These are phyloP conservation scores for Metschnikowia henanensis DNA, from an alignment of 805 yeast genomes.

Conservation along the genomic window DNA sequence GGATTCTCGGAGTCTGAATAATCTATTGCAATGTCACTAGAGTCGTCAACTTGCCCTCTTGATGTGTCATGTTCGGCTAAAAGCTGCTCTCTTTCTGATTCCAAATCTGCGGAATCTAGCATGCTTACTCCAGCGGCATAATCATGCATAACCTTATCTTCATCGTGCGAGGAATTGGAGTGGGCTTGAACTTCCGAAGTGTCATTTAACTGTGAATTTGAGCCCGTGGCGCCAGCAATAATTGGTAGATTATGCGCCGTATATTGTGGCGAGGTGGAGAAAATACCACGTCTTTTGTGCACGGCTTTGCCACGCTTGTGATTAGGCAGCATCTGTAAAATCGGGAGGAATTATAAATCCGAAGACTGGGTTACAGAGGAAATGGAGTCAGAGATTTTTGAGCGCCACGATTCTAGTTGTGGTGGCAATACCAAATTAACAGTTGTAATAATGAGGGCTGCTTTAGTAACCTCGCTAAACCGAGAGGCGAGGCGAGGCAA, in stretches of 20 bases:
- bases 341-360: too few relatives aligned
- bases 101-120: background rate
- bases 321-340: background rate
- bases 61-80: background rate
- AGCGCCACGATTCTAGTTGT: too few relatives aligned
- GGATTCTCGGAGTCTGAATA: background rate
- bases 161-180: background rate
- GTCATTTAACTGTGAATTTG: background rate
- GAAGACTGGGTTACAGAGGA: too few relatives aligned
- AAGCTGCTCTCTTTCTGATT: background rate
- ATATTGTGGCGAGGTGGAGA: background rate
- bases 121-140: slow-evolving; percentile 1
- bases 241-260: background rate
- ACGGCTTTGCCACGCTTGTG: background rate
- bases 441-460: background rate
- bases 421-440: too few relatives aligned
- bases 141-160: slow-evolving; percentile 4
- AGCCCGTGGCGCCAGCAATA: background rate
- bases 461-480: background rate
- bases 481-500: background rate
- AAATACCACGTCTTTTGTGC: background rate
- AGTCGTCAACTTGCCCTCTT: background rate
- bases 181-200: background rate
- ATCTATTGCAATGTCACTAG: background rate
- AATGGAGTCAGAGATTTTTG: too few relatives aligned